phyloP scores from a whole-genome alignment of 495 filamentous ascomycete genomes.

The Penicillium waksmanii region DNA sequence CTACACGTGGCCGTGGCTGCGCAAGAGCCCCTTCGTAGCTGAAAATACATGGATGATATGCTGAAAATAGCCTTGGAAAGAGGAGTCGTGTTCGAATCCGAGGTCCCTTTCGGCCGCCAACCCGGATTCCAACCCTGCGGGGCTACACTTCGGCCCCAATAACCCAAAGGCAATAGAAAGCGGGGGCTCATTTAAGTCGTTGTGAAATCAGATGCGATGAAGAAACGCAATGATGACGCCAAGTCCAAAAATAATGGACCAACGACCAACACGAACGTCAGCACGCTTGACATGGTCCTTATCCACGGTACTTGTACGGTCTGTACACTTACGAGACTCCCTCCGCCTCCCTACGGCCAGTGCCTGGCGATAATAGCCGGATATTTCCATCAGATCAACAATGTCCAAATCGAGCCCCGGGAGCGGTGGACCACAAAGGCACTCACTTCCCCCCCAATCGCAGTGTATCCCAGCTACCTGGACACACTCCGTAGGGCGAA shows the following conservation, averaged over 20 bases:
- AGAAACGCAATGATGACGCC: conserved; percentile 17
- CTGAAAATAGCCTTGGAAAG: not conserved
- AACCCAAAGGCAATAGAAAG: conserved; percentile 7
- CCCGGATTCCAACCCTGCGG: conserved; percentile 2
- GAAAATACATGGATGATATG: not conserved
- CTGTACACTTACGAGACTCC: not conserved
- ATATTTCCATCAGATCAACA: not conserved
- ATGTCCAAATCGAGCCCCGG: not conserved
- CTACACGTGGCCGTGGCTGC: conserved; percentile 28
- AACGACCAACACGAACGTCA: conserved; percentile 16
- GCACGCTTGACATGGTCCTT: conserved; percentile 12
- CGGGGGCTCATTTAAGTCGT: conserved; percentile 7
- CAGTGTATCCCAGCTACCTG: conserved; percentile 12
- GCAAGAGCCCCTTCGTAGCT: conserved; percentile 17
- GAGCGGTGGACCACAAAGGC: not conserved
- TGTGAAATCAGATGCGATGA: conserved; percentile 4
- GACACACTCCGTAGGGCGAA: conserved; percentile 5
- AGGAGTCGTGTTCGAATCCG: not conserved
- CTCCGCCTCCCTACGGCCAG: not conserved
- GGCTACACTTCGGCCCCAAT: conserved; percentile 3
- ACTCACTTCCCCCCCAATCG: conserved; percentile 9
- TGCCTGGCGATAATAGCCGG: not conserved
- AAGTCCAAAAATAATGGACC: conserved; percentile 13
- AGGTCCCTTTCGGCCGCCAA: not conserved
- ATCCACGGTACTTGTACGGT: not conserved